Evolutionary conservation across 2,329 filamentous ascomycete species (phyloP), one percentile per base, ranked within the genome.

Genomic region (Fonsecaea erecta): DNA sequence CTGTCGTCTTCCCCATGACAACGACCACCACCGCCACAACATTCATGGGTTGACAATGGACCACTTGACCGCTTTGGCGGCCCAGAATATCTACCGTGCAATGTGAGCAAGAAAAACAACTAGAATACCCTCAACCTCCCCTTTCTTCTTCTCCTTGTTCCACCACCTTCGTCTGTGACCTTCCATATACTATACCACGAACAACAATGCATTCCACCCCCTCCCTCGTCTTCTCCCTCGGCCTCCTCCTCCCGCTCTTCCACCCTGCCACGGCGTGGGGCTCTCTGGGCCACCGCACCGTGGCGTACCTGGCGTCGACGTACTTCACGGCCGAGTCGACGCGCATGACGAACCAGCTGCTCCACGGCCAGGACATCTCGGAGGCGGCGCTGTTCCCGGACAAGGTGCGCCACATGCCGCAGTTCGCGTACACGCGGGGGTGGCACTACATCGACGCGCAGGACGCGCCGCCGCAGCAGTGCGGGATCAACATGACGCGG

Each of bases 261-360:
- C 55, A 54, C 12, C 37, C 24, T 0, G 52, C 57, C 1, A 32
- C 35, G 12, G 67, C 81, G 7, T 86, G 84, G 84, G 84, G 84
- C 26, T 74, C 73, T 7, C 73, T 86, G 0, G 84, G 84, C 37
- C 84, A 86, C 66, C 79, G 81, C 32, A 84, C 84, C 2, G 79
- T 86, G 5, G 84, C 82, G 21, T 84, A 82, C 69, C 80, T 86
- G 43, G 84, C 84, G n/a, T 64, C 60, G 30, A 62, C 70, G 35
- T 64, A 70, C 66, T 63, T 71, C 55, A 68, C 65, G 1, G 56
- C 58, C 8, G n/a, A 30, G 37, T 65, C 66, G n/a, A 67, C 61
- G 28, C 54, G 26, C 3, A 59, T 68, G 58, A 70, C 64, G 18
- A 69, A 66, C 61, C 54, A 28, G 30, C 69, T 71, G 12, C 68